Percentiles rank a stretch among this genome's conserved stretches.
These are phyloP conservation scores for Myxozyma monticola DNA, from an alignment of 805 yeast genomes.

Conservation along the genomic window DNA sequence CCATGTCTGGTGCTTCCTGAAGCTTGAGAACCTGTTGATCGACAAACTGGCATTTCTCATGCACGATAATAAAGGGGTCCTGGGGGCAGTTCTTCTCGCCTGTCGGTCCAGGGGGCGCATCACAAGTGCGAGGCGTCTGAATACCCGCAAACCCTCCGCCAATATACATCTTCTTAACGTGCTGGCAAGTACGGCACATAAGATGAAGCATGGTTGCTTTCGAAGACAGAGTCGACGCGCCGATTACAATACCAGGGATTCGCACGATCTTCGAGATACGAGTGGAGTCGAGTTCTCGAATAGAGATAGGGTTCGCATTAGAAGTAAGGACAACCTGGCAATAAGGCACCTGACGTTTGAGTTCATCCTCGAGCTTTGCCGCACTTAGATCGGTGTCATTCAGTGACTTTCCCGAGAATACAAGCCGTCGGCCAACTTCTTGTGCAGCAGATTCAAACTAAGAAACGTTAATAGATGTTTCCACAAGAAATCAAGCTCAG, in stretches of 20 bases:
- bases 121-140: constrained; percentile 66
- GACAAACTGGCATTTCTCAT: constrained; percentile 88
- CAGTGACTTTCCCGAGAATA: constrained; percentile 32
- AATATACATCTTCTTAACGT: constrained; percentile 64
- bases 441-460: constrained; percentile 39
- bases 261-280: constrained; percentile 88
- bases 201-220: constrained; percentile 81
- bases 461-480: not conserved
- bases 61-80: constrained; percentile 90
- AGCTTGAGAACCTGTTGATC: constrained; percentile 93
- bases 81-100: constrained; percentile 70
- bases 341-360: constrained; percentile 60
- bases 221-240: constrained; percentile 84
- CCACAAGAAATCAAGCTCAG: constrained; percentile 50
- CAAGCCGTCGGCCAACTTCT: constrained; percentile 72
- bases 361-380: constrained; percentile 44
- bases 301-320: constrained; percentile 66
- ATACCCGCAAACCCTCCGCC: constrained; percentile 70
- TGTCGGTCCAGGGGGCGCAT: constrained; percentile 47
- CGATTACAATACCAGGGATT: constrained; percentile 88
- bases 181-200: constrained; percentile 85
- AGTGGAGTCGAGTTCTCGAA: constrained; percentile 81
- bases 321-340: constrained; percentile 81
- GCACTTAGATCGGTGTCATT: constrained; percentile 22
- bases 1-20: constrained; percentile 98